These are phyloP conservation scores for Cryptococcus hybrid DNA, from an alignment of 1,284 basidiomycete species.

Conservation along the genomic window DNA sequence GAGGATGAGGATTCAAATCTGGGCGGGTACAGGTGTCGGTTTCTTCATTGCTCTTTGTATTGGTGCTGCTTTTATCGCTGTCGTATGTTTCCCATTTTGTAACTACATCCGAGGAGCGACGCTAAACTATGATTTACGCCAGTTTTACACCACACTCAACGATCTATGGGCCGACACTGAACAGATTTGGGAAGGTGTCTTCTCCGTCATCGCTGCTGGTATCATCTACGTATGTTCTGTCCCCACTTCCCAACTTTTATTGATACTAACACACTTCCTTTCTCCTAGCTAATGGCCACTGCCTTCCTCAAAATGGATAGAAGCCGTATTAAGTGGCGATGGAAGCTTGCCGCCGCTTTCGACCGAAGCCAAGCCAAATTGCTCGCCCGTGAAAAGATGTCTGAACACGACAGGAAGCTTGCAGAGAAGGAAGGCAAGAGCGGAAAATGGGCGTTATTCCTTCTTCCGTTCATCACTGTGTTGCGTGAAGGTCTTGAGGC, in stretches of 20 bases:
- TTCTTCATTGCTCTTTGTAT: constrained; percentile 72
- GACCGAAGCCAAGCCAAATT: constrained; percentile 49
- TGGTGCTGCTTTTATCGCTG: constrained; percentile 54
- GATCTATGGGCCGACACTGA: constrained; percentile 55
- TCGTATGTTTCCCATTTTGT: constrained; percentile 35
- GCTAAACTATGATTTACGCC: background rate
- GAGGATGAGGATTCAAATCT: constrained; percentile 61
- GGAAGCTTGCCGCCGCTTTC: constrained; percentile 80
- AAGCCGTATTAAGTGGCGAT: constrained; percentile 83
- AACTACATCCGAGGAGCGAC: background rate
- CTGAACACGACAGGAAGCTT: background rate
- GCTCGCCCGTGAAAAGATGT: constrained; percentile 5
- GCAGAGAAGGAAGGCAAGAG: constrained; percentile 35
- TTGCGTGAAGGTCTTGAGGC: constrained; percentile 91
- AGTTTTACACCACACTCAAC: constrained; percentile 56
- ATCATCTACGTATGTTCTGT: constrained; percentile 62
- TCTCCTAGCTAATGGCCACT: constrained; percentile 61
- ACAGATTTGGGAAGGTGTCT: constrained; percentile 62
- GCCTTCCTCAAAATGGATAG: constrained; percentile 63
- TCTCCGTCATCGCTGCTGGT: constrained; percentile 72
- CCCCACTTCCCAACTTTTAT: background rate
- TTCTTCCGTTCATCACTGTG: constrained; percentile 85
- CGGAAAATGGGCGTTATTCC: constrained; percentile 80
- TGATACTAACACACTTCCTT: background rate
- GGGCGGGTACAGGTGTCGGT: constrained; percentile 72